Evolutionary conservation across 148 eudicot genomes (phyloP), one percentile per base, ranked within the genome.

Genomic region (Dysphania ambrosioides): DNA sequence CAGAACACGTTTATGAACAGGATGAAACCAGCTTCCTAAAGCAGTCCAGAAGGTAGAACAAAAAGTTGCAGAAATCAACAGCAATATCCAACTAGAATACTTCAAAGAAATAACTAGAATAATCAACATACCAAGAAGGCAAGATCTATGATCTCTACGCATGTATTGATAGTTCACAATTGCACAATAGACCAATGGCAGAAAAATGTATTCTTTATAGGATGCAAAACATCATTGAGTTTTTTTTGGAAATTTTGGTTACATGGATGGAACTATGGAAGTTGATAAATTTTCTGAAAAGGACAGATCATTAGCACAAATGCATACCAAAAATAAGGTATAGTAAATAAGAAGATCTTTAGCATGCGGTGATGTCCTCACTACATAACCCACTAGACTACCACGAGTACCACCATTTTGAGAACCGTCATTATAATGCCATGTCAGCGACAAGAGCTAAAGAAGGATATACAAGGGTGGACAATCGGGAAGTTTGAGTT

Each of bases 1-100:
- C 29, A 34, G 41, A 35, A 24, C 19, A 34, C 12, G 23, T 11
- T 32, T 23, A 56, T 12, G 63, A 42, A 5, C 30, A 59, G 68
- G 36, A 68, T 24, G 75, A 31, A 62, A 40, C 4, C 69, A 73
- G 53, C 73, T 73, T 51, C 2, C 26, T 11, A n/a, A 6, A 26
- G 65, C 29, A 15, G 30, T 18, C 8, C 42, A 16, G 11, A 18
- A 58, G 49, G 51, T 23, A n/a, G 42, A 6, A 27, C 40, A 31
- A 44, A 12, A 63, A 13, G 35, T 26, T 24, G 27, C 53, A 73
- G 13, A 53, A 64, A 38, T 26, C 21, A 66, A 36, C 12, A 32
- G 7, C 47, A 8, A 8, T 0, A 23, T 1, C 63, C 6, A 35
- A 38, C 10, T 23, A 24, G n/a, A 23, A 36, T 15, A 12, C 64